phyloP scores from a whole-genome alignment of 176 grass and related monocot species.

The Echinochloa phyllopogon region DNA sequence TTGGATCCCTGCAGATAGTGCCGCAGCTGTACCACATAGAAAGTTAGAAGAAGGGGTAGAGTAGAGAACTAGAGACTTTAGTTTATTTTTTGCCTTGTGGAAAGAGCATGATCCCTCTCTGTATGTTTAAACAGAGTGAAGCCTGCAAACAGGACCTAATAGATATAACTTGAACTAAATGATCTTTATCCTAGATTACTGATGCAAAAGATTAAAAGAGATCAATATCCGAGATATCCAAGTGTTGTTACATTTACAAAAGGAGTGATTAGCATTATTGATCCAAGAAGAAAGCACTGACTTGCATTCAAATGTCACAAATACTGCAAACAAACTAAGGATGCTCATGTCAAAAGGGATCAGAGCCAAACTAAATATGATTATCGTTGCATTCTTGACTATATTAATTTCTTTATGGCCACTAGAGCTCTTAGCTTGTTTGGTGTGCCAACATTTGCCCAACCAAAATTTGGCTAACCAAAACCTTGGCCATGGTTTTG shows the following conservation, averaged over 20 bases:
- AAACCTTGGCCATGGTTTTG: conserved; percentile 16
- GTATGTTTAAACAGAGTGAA: not conserved
- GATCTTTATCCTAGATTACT: not conserved
- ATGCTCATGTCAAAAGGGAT: not conserved
- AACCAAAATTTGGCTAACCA: not conserved
- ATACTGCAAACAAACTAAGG: conserved; percentile 12
- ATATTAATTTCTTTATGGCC: not conserved
- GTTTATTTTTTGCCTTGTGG: conserved; percentile 1
- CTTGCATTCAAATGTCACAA: conserved; percentile 15
- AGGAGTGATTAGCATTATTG: not conserved
- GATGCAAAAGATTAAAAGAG: not conserved
- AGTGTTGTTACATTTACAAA: not conserved
- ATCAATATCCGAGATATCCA: not conserved
- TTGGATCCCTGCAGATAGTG: not conserved
- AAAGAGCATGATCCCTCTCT: not conserved
- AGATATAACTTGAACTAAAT: conserved; percentile 4
- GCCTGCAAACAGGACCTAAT: not conserved
- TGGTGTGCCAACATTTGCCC: not conserved
- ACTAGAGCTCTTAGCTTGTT: not conserved
- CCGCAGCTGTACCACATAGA: not conserved
- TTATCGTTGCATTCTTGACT: conserved; percentile 10
- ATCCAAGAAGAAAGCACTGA: not conserved
- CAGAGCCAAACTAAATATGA: not conserved
- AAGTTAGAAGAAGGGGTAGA: not conserved
- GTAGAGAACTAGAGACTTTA: not conserved